Evolutionary conservation across 208 protist species (phyloP), one percentile per base, ranked within the genome.

Genomic region (Leishmania martiniquensis): DNA sequence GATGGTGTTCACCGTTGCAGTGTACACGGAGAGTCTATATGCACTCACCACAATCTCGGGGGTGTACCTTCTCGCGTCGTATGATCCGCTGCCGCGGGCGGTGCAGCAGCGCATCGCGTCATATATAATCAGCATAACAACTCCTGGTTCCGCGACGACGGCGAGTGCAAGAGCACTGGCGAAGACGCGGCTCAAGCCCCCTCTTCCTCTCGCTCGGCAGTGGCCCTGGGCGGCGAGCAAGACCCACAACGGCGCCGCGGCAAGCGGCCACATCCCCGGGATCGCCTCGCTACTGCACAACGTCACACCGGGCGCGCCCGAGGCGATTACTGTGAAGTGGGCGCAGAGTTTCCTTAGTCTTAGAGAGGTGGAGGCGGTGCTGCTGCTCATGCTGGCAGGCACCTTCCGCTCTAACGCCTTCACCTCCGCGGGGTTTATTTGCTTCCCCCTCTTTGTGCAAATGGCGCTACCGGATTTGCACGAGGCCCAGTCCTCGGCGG

Each of bases 1-100:
- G 32, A 81, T 84, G 77, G 85, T 97, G 6, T 97, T 95, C 83
- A 86, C 87, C 9, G 89, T 94, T 25, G 87, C 76, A 45, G 62
- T 85, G n/a, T 97, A 97, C 84, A 97, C 93, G 4, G 91, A 97
- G 65, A 91, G 86, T 69, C 65, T 93, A 29, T 97, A 93, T 72
- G 84, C 86, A 0, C 74, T 93, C 10, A 65, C 88, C 37, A 87
- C 87, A 0, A 89, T 97, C 54, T 7, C 86, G 3, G 93, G 87
- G 17, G 39, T 97, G 0, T 95, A 95, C 84, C 68, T 81, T 6
- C 76, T 94, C 45, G 76, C 80, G 39, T 72, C 66, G 68, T 78
- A 83, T 73, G 80, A 77, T 12, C 83, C 83, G 17, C 71, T 86
- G 0, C 82, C 77, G 4, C 34, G 32, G 57, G 55, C 45, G 7